Base-by-base conservation (phyloP, 805 yeast species). In the Starmerella stigmatis region DNA sequence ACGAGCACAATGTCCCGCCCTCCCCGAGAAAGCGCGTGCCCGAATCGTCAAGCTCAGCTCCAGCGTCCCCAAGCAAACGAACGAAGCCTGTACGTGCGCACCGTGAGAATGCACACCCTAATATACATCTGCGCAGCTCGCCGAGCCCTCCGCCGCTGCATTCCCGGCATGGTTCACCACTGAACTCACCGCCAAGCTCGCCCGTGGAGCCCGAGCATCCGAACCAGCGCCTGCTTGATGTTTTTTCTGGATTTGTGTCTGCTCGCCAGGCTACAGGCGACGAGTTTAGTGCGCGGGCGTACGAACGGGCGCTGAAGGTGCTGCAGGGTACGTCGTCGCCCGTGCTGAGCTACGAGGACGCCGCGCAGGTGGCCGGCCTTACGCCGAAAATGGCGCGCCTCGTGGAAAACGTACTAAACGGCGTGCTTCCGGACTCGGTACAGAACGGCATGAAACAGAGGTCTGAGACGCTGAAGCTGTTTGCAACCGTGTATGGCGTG, bases 401-500 rank as follows among this genome's bases (percentile, higher is more conserved):
- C 53, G 66, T 75, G 20, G 73, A 68, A 33, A 76, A 73, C 51
- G 67, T 73, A 11, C 51, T 60, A n/a, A 46, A 57, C 2, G 50
- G 64, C 21, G 23, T 36, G 26, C 43, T 60, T 42, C 40, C 57
- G 51, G 47, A n/a, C 2, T 11, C 12, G 4, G 13, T 43, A 20
- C 11, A 43, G 15, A 5, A 15, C 13, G 19, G 33, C 3, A 32
- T 28, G 15, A 39, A 43, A 16, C 23, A 46, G 15, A 23, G 21
- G 28, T 19, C 45, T 12, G 45, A 53, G 12, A 51, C 60, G 3
- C 41, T 71, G 27, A 54, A 57, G 17, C 44, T 57, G 33, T 66
- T 76, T 35, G 58, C 62, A 32, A 61, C 65, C 1, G 66, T 76
- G 3, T 66, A 70, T 52, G 78, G 79, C 0, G 76, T 76, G 8